These are phyloP conservation scores for Candida pseudofarinosa DNA, from an alignment of 805 yeast genomes.

Conservation along the genomic window DNA sequence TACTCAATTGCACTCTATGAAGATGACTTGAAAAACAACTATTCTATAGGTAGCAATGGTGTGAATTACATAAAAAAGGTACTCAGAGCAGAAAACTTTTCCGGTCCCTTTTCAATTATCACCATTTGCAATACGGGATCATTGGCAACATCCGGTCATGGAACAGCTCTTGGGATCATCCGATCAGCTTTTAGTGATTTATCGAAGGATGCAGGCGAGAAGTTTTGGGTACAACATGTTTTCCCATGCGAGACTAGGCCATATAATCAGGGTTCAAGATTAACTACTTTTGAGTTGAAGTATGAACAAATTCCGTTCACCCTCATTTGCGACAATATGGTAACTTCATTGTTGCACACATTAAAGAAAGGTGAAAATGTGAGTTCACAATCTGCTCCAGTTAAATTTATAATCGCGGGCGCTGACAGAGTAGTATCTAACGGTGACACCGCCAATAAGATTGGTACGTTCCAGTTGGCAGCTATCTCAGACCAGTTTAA, in stretches of 20 bases:
- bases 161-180: conserved; percentile 92
- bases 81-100: conserved; percentile 44
- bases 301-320: conserved; percentile 87
- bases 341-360: conserved; percentile 62
- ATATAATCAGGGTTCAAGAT: conserved; percentile 91
- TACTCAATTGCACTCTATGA: conserved; percentile 58
- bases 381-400: conserved; percentile 48
- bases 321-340: conserved; percentile 88
- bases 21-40: conserved; percentile 77
- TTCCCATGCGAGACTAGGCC: conserved; percentile 95
- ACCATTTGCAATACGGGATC: conserved; percentile 97
- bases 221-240: conserved; percentile 59
- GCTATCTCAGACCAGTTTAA: conserved; percentile 56
- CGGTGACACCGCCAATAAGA: conserved; percentile 96
- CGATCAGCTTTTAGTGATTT: conserved; percentile 58
- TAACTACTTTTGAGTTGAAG: conserved; percentile 86
- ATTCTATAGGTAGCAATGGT: conserved; percentile 77
- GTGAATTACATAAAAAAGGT: conserved; percentile 55
- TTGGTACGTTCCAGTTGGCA: conserved; percentile 90
- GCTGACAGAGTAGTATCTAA: conserved; percentile 91
- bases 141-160: conserved; percentile 94
- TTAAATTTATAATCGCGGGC: conserved; percentile 86
- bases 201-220: conserved; percentile 24
- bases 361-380: conserved; percentile 25
- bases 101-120: conserved; percentile 71